Evolutionary conservation across 306 rosid genomes (phyloP).

Genomic region (Dalbergia oliveri): DNA sequence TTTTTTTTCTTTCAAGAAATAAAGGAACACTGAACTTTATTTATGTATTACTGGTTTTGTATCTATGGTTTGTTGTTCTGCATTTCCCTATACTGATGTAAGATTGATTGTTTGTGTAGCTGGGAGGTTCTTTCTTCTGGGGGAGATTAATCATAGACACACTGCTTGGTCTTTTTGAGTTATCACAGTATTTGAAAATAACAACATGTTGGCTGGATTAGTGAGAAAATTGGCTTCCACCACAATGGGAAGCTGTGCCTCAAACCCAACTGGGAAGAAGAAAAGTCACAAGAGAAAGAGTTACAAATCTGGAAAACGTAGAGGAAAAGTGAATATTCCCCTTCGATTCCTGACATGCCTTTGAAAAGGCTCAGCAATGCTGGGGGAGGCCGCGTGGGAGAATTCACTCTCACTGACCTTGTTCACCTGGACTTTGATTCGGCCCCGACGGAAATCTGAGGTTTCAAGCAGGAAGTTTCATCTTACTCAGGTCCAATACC

Average conservation of each 20-base stretch:
- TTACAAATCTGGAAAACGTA: conserved; percentile 52
- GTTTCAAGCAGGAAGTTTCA: conserved; percentile 74
- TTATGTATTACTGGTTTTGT: conserved; percentile 6
- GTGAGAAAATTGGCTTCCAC: conserved; percentile 38
- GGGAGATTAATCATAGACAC: conserved; percentile 28
- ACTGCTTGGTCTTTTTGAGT: background rate
- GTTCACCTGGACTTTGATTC: conserved; percentile 73
- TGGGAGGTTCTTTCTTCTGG: conserved; percentile 38
- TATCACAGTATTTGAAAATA: background rate
- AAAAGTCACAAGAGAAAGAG: conserved; percentile 37
- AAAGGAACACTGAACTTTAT: background rate
- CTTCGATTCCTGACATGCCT: conserved; percentile 57
- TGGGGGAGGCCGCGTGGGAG: conserved; percentile 55
- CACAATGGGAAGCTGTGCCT: conserved; percentile 80
- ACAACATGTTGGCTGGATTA: conserved; percentile 45
- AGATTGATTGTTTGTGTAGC: conserved; percentile 35
- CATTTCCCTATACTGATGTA: conserved; percentile 25
- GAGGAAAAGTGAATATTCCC: conserved; percentile 53
- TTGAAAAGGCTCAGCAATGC: conserved; percentile 57
- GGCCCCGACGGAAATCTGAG: conserved; percentile 68
- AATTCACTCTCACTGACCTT: conserved; percentile 60
- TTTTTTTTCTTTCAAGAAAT: background rate
- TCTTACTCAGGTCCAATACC: conserved; percentile 79
- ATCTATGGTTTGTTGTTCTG: conserved; percentile 7
- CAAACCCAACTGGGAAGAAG: conserved; percentile 57